Base-by-base conservation (phyloP, 225 moss, liverwort and hornwort genomes). In the Climacium dendroides region DNA sequence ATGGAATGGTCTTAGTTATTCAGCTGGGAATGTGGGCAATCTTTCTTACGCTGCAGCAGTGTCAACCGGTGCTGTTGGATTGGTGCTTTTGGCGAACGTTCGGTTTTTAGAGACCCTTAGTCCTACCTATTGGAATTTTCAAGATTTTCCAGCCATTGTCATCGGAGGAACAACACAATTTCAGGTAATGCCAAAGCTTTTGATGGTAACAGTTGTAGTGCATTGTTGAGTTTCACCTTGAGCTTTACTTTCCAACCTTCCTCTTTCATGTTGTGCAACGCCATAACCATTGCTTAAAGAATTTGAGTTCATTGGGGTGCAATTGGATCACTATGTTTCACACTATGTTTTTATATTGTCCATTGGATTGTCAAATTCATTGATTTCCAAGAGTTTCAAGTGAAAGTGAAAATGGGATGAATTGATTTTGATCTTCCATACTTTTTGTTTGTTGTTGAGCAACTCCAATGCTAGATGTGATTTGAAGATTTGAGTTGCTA, bases 11-110 rank as follows among this genome's bases (percentile, higher is more conserved):
- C 35, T 88, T 10, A 50, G n/a, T 15, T 86, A 87, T 86, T 7
- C 88, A 10, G 86, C 88, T 28, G 77, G 74, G 35, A 22, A 25
- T 43, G 88, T 53, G 18, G 83, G 69, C 8, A 90, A 82, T 67
- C 43, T 45, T 23, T 76, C 90, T 25, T 87, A 90, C 66, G 16
- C 39, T 18, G 89, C 89, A 41, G 94, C 90, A 11, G 53, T 87
- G 55, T 22, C 83, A 22, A 54, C 85, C 7, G 89, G 89, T 17
- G 94, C 94, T 70, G 91, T 90, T 41, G 94, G 92, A 72, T 37
- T 91, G 77, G 91, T 94, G 48, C 84, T 94, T 34, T 50, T 94
- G 41, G 16, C 79, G 9, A 79, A 26, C 25, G 52, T 35, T 14
- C 67, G 50, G 29, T 74, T 85, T 19, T 6, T 37, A 19, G 87